Percentiles rank a stretch among this genome's conserved stretches.
Conservation (phyloP, 2,329 filamentous ascomycete genomes). For the Macrophomina pseudophaseolina region DNA sequence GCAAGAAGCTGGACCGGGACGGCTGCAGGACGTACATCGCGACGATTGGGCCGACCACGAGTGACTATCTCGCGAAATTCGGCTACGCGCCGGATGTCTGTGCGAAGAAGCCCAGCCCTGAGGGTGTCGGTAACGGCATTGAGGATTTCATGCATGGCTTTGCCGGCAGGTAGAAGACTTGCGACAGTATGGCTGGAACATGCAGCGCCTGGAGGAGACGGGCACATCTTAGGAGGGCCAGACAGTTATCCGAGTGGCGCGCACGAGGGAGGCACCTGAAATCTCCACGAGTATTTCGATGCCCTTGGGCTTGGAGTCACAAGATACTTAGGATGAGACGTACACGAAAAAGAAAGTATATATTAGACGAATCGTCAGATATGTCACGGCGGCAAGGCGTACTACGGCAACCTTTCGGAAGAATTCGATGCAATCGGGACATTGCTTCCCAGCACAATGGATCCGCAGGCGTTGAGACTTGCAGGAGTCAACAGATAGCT, state of each 20-base stretch:
- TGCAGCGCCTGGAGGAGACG: not conserved
- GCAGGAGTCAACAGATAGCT: not conserved
- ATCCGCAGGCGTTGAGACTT: not conserved
- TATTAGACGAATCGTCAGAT: no score
- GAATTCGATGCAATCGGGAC: no score
- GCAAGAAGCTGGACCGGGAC: constrained; percentile 31
- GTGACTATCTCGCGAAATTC: constrained; percentile 72
- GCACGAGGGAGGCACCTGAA: not conserved
- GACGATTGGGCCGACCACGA: constrained; percentile 93
- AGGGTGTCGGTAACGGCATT: constrained; percentile 77
- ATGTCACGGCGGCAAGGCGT: no score
- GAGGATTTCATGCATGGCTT: constrained; percentile 35
- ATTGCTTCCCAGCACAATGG: not conserved
- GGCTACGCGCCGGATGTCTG: constrained; percentile 77
- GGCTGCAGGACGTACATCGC: constrained; percentile 68
- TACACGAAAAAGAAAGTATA: not conserved
- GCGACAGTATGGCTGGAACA: not conserved
- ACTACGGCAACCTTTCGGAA: no score
- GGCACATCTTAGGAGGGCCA: not conserved
- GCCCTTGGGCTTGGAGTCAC: not conserved
- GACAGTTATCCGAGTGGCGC: not conserved
- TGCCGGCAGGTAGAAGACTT: not conserved
- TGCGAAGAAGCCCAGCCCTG: constrained; percentile 79
- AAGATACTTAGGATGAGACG: not conserved
- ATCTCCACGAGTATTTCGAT: not conserved